These are phyloP conservation scores for Yarrowia bubula DNA, from an alignment of 805 yeast species.

Conservation along the genomic window DNA sequence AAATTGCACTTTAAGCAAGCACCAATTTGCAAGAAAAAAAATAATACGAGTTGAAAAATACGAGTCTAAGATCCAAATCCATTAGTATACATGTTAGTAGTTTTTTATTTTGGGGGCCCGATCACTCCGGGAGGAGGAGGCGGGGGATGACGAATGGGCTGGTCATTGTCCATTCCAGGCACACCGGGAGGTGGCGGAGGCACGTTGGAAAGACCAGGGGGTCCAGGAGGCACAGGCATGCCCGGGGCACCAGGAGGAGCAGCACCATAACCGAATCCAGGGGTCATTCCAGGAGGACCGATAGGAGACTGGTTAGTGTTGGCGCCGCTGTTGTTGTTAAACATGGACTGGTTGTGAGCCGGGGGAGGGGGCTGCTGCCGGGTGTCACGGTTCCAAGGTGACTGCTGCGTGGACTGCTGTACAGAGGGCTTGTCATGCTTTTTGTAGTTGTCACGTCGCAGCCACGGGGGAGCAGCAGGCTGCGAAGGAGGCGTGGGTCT, in stretches of 20 bases:
- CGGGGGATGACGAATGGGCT: conserved; percentile 26
- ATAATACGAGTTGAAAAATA: background rate
- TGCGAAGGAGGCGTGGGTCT: conserved; percentile 25
- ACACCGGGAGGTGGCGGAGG: conserved; percentile 30
- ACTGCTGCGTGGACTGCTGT: conserved; percentile 12
- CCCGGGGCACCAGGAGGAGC: conserved; percentile 35
- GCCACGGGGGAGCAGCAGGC: conserved; percentile 27
- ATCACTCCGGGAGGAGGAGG: conserved; percentile 27
- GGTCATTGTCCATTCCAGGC: conserved; percentile 28
- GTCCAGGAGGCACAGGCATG: conserved; percentile 31
- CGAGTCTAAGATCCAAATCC: conserved; percentile 25
- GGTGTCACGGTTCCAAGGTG: conserved; percentile 26
- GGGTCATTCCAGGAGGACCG: conserved; percentile 37
- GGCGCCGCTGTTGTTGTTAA: background rate
- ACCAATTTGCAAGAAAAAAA: background rate
- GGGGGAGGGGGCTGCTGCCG: conserved; percentile 26
- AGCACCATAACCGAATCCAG: conserved; percentile 35
- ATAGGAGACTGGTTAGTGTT: conserved; percentile 28
- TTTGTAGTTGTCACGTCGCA: conserved; percentile 26
- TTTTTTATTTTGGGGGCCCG: conserved; percentile 27
- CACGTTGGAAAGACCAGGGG: conserved; percentile 27
- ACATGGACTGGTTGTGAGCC: conserved; percentile 2
- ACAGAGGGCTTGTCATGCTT: conserved; percentile 20
- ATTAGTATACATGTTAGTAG: conserved; percentile 27
- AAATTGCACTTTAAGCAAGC: background rate